A percentile compares a stretch with the other conserved stretches of the same genome.
phyloP scores from a whole-genome alignment of 2,329 filamentous ascomycete genomes.

The Coniochaeta hoffmannii region DNA sequence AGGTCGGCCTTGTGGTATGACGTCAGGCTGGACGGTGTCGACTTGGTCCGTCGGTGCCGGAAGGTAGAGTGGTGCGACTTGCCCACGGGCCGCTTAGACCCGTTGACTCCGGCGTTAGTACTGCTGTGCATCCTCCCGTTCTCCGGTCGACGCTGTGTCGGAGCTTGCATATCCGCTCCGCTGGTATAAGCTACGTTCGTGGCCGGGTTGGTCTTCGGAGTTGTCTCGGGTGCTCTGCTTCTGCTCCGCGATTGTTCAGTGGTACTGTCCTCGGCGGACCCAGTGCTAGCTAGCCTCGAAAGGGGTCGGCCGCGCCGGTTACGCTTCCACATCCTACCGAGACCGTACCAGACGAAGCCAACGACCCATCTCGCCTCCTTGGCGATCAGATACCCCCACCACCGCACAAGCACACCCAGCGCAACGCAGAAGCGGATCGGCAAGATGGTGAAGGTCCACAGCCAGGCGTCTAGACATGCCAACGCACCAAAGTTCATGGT shows the following conservation, averaged over 20 bases:
- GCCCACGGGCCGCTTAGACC: conserved; percentile 16
- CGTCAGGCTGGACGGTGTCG: conserved; percentile 74
- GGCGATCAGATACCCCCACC: conserved; percentile 66
- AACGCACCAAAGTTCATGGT: conserved; percentile 82
- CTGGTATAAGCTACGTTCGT: not conserved
- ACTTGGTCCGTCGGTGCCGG: conserved; percentile 69
- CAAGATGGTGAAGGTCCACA: conserved; percentile 93
- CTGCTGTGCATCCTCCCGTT: conserved; percentile 2
- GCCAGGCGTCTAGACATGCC: conserved; percentile 90
- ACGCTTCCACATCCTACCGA: conserved; percentile 69
- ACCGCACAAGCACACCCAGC: conserved; percentile 64
- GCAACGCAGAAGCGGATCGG: conserved; percentile 84
- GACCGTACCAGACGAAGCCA: conserved; percentile 70
- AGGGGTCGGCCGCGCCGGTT: conserved; percentile 37
- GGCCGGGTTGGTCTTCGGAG: not conserved
- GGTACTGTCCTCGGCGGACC: conserved; percentile 22
- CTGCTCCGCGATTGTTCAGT: conserved; percentile 31
- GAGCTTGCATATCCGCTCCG: not conserved
- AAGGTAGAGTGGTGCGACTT: conserved; percentile 26
- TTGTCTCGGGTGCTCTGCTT: conserved; percentile 18
- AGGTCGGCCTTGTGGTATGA: conserved; percentile 93
- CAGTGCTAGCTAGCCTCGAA: conserved; percentile 18
- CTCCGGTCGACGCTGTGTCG: conserved; percentile 8
- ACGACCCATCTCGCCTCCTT: conserved; percentile 67
- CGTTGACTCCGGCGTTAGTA: not conserved